phyloP scores from a whole-genome alignment of 2,329 filamentous ascomycete species.

The Camillea tinctor region DNA sequence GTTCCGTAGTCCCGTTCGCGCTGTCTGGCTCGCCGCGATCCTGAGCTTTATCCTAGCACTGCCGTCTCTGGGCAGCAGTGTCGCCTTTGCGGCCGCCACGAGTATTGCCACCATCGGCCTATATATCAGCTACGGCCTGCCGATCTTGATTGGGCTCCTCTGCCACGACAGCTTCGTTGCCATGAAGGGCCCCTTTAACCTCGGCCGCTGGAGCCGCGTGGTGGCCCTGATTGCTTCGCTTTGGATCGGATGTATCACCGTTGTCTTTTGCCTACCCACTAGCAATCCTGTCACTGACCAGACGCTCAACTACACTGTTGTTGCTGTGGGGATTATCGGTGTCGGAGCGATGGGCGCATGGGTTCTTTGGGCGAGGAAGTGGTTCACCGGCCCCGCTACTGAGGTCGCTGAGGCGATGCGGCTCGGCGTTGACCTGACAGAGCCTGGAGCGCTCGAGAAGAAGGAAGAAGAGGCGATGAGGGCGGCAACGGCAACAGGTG shows the following conservation, averaged over 20 bases:
- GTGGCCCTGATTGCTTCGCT: slow-evolving; percentile 46
- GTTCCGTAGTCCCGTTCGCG: slow-evolving; percentile 50
- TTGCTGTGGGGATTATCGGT: slow-evolving; percentile 57
- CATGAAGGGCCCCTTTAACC: slow-evolving; percentile 56
- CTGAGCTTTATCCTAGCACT: slow-evolving; percentile 55
- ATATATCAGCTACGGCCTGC: slow-evolving; percentile 58
- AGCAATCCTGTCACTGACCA: slow-evolving; percentile 54
- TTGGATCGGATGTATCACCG: slow-evolving; percentile 55
- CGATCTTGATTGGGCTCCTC: slow-evolving; percentile 47
- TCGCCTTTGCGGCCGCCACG: slow-evolving; percentile 58
- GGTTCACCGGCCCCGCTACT: slow-evolving; percentile 56
- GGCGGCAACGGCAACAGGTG: neutral
- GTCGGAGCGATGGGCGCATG: slow-evolving; percentile 47
- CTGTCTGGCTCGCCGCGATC: slow-evolving; percentile 54
- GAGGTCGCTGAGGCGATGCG: slow-evolving; percentile 51
- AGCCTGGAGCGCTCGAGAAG: slow-evolving; percentile 43
- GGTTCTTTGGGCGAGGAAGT: slow-evolving; percentile 51
- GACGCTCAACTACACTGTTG: slow-evolving; percentile 59
- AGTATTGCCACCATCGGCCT: slow-evolving; percentile 59
- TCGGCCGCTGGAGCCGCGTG: slow-evolving; percentile 43
- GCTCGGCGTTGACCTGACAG: slow-evolving; percentile 46
- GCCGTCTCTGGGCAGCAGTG: slow-evolving; percentile 52
- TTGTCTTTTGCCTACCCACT: slow-evolving; percentile 58
- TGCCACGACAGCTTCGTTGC: slow-evolving; percentile 47
- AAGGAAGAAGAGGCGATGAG: slow-evolving; percentile 22